Conservation (phyloP, 2,329 filamentous ascomycete genomes). For the Grosmannia penicillata region DNA sequence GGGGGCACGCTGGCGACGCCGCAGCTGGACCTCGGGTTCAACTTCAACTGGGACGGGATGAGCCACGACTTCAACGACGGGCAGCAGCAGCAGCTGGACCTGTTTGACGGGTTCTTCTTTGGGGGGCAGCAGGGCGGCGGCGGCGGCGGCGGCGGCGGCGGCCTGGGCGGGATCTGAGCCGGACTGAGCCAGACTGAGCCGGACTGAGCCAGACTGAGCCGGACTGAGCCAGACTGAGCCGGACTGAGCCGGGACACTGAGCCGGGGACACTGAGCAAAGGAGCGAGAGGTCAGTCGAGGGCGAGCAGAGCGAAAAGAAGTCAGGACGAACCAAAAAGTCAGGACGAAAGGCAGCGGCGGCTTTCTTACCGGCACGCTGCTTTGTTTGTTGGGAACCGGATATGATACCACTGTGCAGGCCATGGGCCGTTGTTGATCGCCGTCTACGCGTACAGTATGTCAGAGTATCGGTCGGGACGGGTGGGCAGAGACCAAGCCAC, state of each 20-base stretch:
- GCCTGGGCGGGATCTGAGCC: background rate
- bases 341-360: too few relatives aligned
- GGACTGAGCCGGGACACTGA: too few relatives aligned
- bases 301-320: too few relatives aligned
- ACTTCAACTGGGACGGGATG: slow-evolving; percentile 48
- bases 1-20: slow-evolving; percentile 16
- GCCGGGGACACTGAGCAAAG: too few relatives aligned
- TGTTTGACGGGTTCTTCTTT: slow-evolving; percentile 63
- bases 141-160: slow-evolving; percentile 10
- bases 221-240: too few relatives aligned
- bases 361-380: background rate
- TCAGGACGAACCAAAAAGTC: too few relatives aligned
- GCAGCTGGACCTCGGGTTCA: slow-evolving; percentile 50
- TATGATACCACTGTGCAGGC: background rate
- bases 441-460: background rate
- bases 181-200: too few relatives aligned
- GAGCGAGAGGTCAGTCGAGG: too few relatives aligned
- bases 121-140: slow-evolving; percentile 33
- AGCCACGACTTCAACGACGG: slow-evolving; percentile 48
- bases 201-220: too few relatives aligned
- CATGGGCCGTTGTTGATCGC: background rate
- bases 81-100: slow-evolving; percentile 45
- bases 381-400: background rate
- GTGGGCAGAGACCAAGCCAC: too few relatives aligned
- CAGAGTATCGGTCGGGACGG: background rate